A percentile compares a stretch with the other conserved stretches of the same genome.
Evolutionary conservation across 345 rosid species (phyloP).

Genomic region (Citrus trifoliata): DNA sequence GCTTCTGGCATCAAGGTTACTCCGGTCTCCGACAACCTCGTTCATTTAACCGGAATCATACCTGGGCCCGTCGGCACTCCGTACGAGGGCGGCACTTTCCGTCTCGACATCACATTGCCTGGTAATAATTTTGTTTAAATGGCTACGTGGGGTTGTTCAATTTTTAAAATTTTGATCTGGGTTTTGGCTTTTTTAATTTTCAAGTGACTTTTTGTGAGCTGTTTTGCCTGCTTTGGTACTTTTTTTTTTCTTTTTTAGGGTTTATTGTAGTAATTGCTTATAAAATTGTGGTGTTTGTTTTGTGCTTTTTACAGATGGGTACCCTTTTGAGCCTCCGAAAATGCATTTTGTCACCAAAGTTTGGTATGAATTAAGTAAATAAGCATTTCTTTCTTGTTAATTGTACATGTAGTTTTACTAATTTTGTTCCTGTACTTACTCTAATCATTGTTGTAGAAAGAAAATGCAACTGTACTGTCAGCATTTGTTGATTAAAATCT

Average conservation of each 20-base stretch:
- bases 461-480: background rate
- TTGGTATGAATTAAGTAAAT: constrained; percentile 58
- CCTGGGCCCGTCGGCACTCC: constrained; percentile 91
- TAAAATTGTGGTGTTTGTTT: constrained; percentile 7
- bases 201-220: background rate
- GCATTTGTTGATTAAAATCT: background rate
- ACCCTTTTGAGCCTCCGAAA: constrained; percentile 99
- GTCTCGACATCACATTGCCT: constrained; percentile 77
- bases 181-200: background rate
- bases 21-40: constrained; percentile 69
- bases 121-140: constrained; percentile 28
- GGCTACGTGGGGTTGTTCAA: background rate
- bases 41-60: constrained; percentile 72
- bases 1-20: constrained; percentile 72
- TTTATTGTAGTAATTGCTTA: background rate
- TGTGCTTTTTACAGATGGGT: constrained; percentile 76
- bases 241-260: background rate
- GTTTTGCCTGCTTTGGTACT: background rate
- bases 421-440: background rate
- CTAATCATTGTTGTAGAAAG: background rate
- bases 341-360: constrained; percentile 97
- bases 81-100: constrained; percentile 89
- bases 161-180: background rate
- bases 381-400: background rate
- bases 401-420: background rate